phyloP scores from a whole-genome alignment of 352 stramenopile genomes.

The Globisporangium camurandrum region DNA sequence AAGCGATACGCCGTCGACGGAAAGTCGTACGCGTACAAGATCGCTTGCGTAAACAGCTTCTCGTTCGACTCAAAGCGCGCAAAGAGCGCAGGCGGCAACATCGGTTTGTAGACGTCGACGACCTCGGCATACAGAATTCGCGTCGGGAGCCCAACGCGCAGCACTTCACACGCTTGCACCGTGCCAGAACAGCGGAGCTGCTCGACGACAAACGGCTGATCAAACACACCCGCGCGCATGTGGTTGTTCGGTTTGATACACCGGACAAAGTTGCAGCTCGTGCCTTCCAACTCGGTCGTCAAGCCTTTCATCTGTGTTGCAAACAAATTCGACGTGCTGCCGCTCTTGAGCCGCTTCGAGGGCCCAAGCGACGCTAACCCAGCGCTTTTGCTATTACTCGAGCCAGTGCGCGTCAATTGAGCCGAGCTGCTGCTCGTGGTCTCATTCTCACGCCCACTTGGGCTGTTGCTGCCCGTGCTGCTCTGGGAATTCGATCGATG shows the following conservation, averaged over 20 bases:
- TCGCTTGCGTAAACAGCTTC: conserved; percentile 80
- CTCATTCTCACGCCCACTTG: too few relatives aligned
- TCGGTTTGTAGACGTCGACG: conserved; percentile 70
- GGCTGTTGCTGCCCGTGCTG: conserved; percentile 5
- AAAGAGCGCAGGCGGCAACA: conserved; percentile 58
- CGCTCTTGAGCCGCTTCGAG: conserved; percentile 55
- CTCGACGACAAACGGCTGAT: conserved; percentile 69
- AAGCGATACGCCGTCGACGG: conserved; percentile 68
- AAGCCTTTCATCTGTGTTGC: conserved; percentile 83
- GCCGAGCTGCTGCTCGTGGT: not conserved
- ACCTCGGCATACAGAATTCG: conserved; percentile 84
- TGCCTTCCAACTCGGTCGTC: conserved; percentile 75
- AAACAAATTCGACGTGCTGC: conserved; percentile 65
- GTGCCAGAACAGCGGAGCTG: conserved; percentile 67
- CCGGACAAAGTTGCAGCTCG: conserved; percentile 90
- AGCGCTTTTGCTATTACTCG: conserved; percentile 43
- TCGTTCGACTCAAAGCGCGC: conserved; percentile 75
- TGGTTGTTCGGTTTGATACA: conserved; percentile 96
- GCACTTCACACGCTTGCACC: conserved; percentile 73
- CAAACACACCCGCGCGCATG: conserved; percentile 84
- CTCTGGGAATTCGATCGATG: conserved; percentile 34
- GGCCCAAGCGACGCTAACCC: conserved; percentile 23
- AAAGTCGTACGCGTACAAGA: conserved; percentile 74
- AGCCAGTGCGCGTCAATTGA: too few relatives aligned
- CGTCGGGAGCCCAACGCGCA: conserved; percentile 74